Evolutionary conservation across 768 basidiomycete species (phyloP), one percentile per base, ranked within the genome.

Genomic region (Phallus indusiatus): DNA sequence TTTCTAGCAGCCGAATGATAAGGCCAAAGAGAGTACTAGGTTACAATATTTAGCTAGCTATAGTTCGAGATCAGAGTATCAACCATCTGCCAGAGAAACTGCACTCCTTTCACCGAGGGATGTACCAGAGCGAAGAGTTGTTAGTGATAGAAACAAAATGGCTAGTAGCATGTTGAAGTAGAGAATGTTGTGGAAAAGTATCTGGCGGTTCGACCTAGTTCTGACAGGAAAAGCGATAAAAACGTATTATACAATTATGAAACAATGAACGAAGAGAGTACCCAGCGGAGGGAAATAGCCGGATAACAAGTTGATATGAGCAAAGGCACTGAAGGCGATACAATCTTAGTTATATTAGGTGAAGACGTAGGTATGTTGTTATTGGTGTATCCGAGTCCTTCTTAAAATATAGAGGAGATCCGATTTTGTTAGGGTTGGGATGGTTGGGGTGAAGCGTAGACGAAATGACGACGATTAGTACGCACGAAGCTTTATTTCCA

Each of bases 1-100:
- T 95, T 95, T 75, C 64, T 81, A 53, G 76, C 80, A 4, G 85
- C 85, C 67, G 88, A 90, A 66, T 85, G 55, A 56, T 18, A 11
- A 17, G 12, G 48, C 12, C 12, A 42, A 14, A 42, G 42, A 42
- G 42, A 3, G 42, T 14, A 42, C 42, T 42, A 42, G n/a, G 12
- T 5, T 42, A 42, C 42, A 42, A n/a, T 42, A 42, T 42, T 42
- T 42, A 42, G 42, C 14, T 42, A 42, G 42, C 42, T 42, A 42
- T 42, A 42, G 42, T 42, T n/a, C n/a, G 42, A 42, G 42, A 42
- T 42, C 42, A 42, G 42, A 42, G n/a, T n/a, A 42, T 42, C n/a
- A n/a, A n/a, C 28, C 28, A 42, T 42, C 42, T 42, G 42, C 42
- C 4, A 42, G n/a, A 42, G 12, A 42, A n/a, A n/a, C n/a, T 12